These are phyloP conservation scores for Rhazya stricta DNA, from an alignment of 257 asterid species.

Conservation along the genomic window DNA sequence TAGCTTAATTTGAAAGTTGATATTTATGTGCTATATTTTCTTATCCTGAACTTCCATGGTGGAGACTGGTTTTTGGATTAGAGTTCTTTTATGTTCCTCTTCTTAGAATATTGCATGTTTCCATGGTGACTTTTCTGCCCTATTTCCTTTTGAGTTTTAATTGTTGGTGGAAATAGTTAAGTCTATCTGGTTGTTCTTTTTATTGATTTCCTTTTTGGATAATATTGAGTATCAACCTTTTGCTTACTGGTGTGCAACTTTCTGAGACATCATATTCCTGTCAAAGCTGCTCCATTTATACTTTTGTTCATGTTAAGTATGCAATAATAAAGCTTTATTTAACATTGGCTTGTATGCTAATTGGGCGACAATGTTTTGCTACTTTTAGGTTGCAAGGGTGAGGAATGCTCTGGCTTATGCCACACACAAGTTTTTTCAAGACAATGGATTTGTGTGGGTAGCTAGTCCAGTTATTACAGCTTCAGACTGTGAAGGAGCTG, in stretches of 20 bases:
- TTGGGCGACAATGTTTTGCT: constrained; percentile 9
- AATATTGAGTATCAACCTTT: not conserved
- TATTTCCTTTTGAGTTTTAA: not conserved
- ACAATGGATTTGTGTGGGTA: constrained; percentile 94
- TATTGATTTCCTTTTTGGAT: not conserved
- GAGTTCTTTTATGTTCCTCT: not conserved
- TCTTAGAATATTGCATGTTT: not conserved
- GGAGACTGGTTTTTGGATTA: not conserved
- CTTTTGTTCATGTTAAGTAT: not conserved
- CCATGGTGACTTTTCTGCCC: not conserved
- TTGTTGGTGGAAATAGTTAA: not conserved
- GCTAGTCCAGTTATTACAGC: constrained; percentile 97
- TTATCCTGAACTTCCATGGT: not conserved
- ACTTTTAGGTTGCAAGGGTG: constrained; percentile 85
- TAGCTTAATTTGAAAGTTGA: not conserved
- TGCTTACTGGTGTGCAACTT: not conserved
- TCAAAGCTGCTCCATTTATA: not conserved
- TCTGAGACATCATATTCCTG: not conserved
- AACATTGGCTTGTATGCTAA: not conserved
- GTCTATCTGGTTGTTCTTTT: not conserved
- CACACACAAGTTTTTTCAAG: constrained; percentile 92
- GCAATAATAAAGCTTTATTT: not conserved
- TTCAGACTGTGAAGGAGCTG: constrained; percentile 99
- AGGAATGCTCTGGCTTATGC: constrained; percentile 91
- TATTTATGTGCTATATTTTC: constrained; percentile 4